These are phyloP conservation scores for Ziziphus jujuba DNA, from an alignment of 306 rosid genomes.

Conservation along the genomic window DNA sequence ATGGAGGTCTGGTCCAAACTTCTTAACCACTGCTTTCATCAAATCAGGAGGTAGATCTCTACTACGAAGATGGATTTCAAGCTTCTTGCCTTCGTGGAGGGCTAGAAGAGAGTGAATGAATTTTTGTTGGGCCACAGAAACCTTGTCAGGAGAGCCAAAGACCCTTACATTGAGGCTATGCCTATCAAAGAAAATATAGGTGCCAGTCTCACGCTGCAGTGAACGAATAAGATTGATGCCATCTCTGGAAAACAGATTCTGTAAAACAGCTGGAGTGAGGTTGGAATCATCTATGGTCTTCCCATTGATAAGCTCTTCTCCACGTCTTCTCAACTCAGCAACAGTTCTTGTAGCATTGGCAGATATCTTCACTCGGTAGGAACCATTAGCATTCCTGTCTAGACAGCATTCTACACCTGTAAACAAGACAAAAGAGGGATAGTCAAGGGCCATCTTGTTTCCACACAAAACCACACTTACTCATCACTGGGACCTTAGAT, in stretches of 20 bases:
- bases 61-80: slow-evolving; percentile 68
- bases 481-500: not conserved
- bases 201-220: slow-evolving; percentile 66
- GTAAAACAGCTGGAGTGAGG: slow-evolving; percentile 68
- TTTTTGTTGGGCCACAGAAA: slow-evolving; percentile 58
- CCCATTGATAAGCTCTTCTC: slow-evolving; percentile 80
- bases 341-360: slow-evolving; percentile 85
- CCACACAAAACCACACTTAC: not conserved
- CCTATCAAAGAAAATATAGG: slow-evolving; percentile 66
- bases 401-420: slow-evolving; percentile 65
- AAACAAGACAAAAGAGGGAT: slow-evolving; percentile 20
- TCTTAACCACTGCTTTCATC: slow-evolving; percentile 76
- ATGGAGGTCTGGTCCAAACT: slow-evolving; percentile 79
- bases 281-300: slow-evolving; percentile 50
- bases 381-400: slow-evolving; percentile 57
- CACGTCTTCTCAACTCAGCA: slow-evolving; percentile 72
- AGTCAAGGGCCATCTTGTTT: slow-evolving; percentile 21
- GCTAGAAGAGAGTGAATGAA: slow-evolving; percentile 53
- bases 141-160: slow-evolving; percentile 54
- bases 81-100: slow-evolving; percentile 66
- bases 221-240: slow-evolving; percentile 54
- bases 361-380: slow-evolving; percentile 66
- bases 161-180: slow-evolving; percentile 55
- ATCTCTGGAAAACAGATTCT: slow-evolving; percentile 61
- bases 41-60: slow-evolving; percentile 65